These are phyloP conservation scores for Thermochaetoides thermophila DNA, from an alignment of 495 filamentous ascomycete genomes.

Conservation along the genomic window DNA sequence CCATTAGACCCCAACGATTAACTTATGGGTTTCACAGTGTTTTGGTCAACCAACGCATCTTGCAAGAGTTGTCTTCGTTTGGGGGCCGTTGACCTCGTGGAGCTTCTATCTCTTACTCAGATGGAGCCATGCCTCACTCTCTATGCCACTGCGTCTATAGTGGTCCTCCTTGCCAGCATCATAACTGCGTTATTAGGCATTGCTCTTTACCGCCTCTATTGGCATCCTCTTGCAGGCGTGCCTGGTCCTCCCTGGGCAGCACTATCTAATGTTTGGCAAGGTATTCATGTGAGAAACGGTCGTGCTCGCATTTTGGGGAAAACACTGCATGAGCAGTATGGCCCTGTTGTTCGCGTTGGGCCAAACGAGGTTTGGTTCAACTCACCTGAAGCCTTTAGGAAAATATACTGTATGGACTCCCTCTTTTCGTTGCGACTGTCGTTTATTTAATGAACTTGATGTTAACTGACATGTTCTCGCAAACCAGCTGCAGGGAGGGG, in stretches of 20 bases:
- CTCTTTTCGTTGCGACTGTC: not conserved
- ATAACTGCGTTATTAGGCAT: too few relatives aligned
- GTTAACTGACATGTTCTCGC: not conserved
- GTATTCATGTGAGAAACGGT: conserved; percentile 17
- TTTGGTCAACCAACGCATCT: too few relatives aligned
- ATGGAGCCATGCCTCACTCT: too few relatives aligned
- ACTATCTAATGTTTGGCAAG: conserved; percentile 26
- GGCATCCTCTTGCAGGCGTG: conserved; percentile 20
- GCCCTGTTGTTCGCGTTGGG: conserved; percentile 40
- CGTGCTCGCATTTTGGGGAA: conserved; percentile 16
- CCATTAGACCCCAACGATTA: too few relatives aligned
- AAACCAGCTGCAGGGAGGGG: conserved; percentile 14
- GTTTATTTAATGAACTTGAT: not conserved
- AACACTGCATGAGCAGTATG: conserved; percentile 35
- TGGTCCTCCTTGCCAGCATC: too few relatives aligned
- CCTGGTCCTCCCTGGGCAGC: conserved; percentile 24
- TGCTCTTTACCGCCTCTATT: conserved; percentile 12
- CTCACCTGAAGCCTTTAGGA: conserved; percentile 23
- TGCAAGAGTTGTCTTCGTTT: too few relatives aligned
- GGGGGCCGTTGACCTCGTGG: too few relatives aligned
- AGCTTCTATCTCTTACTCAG: too few relatives aligned
- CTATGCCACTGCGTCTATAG: too few relatives aligned
- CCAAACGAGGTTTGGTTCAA: conserved; percentile 40
- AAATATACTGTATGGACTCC: conserved; percentile 25
- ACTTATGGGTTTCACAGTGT: too few relatives aligned